Evolutionary conservation across 768 basidiomycete genomes (phyloP).

Genomic region (Rhizopogon vulgaris): DNA sequence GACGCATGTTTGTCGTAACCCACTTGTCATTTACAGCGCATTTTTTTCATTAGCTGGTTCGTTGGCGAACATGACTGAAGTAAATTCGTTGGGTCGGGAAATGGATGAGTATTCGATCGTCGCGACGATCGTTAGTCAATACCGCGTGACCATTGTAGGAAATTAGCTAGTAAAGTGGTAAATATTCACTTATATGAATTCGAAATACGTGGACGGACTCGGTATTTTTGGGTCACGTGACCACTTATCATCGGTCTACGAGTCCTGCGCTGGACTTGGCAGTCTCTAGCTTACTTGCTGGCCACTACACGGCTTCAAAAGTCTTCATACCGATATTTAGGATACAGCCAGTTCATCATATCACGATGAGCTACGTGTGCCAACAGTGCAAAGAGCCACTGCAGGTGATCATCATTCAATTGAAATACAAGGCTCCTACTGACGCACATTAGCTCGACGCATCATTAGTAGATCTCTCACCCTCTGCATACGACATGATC

Average conservation of each 20-base stretch:
- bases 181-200: too few relatives aligned
- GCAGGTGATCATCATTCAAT: slow-evolving; percentile 43
- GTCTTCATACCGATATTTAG: not conserved
- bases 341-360: not conserved
- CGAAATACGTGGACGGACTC: too few relatives aligned
- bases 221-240: too few relatives aligned
- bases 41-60: slow-evolving; percentile 25
- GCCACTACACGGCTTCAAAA: not conserved
- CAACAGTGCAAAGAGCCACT: slow-evolving; percentile 91
- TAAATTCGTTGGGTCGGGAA: too few relatives aligned
- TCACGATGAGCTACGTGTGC: slow-evolving; percentile 50
- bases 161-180: too few relatives aligned
- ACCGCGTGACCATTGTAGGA: too few relatives aligned
- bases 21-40: slow-evolving; percentile 2
- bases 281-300: too few relatives aligned
- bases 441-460: slow-evolving; percentile 59
- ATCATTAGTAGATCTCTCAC: slow-evolving; percentile 83
- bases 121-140: too few relatives aligned
- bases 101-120: too few relatives aligned
- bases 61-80: not conserved
- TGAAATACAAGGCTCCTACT: slow-evolving; percentile 4
- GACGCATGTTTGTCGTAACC: slow-evolving; percentile 11
- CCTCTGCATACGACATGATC: slow-evolving; percentile 84
- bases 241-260: too few relatives aligned
- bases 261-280: too few relatives aligned